Percentiles rank a stretch among this genome's conserved stretches.
Evolutionary conservation across 345 rosid species (phyloP).

Genomic region (Dipteronia sinensis): DNA sequence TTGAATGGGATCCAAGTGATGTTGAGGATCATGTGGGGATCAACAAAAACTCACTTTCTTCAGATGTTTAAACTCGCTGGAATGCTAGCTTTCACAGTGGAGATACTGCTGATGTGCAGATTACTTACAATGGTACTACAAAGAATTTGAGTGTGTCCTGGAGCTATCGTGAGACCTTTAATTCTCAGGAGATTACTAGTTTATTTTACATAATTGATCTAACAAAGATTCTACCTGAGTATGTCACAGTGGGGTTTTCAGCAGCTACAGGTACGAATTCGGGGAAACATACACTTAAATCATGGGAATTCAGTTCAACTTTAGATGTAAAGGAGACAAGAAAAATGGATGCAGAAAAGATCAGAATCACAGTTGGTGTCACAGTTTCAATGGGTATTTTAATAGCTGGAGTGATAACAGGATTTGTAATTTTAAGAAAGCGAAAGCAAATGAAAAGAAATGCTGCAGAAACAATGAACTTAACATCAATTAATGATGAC

Average conservation of each 20-base stretch:
- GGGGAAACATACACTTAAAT: slow-evolving; percentile 31
- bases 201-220: slow-evolving; percentile 49
- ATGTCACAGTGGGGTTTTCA: slow-evolving; percentile 47
- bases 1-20: slow-evolving; percentile 27
- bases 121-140: slow-evolving; percentile 37
- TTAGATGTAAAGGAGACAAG: slow-evolving; percentile 27
- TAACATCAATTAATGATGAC: slow-evolving; percentile 43
- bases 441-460: slow-evolving; percentile 21
- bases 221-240: slow-evolving; percentile 38
- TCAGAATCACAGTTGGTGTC: slow-evolving; percentile 15
- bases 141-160: slow-evolving; percentile 53
- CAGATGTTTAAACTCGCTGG: slow-evolving; percentile 36
- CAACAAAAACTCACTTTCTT: slow-evolving; percentile 29
- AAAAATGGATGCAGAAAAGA: slow-evolving; percentile 12
- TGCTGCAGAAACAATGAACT: slow-evolving; percentile 20
- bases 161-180: slow-evolving; percentile 29
- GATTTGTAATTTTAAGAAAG: slow-evolving; percentile 12
- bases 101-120: slow-evolving; percentile 30
- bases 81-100: slow-evolving; percentile 30
- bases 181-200: slow-evolving; percentile 34
- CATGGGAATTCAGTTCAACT: slow-evolving; percentile 47
- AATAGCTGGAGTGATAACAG: slow-evolving; percentile 9
- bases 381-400: slow-evolving; percentile 29
- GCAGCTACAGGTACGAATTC: slow-evolving; percentile 30
- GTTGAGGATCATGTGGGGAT: slow-evolving; percentile 26